These are phyloP conservation scores for Aspergillus sclerotioniger DNA, from an alignment of 495 filamentous ascomycete genomes.

Conservation along the genomic window DNA sequence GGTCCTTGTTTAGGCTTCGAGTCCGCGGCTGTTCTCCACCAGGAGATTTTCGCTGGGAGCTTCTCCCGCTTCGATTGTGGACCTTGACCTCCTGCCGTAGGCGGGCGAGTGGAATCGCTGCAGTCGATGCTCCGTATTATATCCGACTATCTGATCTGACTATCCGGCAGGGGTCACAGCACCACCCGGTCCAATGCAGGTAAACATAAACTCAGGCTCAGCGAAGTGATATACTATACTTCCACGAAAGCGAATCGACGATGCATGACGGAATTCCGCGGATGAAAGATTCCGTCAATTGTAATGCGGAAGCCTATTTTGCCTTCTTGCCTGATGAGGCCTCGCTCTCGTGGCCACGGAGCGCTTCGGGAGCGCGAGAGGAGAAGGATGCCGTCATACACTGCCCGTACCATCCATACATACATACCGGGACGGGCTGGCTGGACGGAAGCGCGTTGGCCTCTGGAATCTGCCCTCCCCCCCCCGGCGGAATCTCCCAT, in stretches of 20 bases:
- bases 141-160: constrained; percentile 28
- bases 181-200: not conserved
- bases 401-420: not conserved
- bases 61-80: constrained; percentile 52
- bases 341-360: constrained; percentile 5
- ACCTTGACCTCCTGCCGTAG: constrained; percentile 36
- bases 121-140: constrained; percentile 20
- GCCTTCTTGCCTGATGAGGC: not conserved
- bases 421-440: not conserved
- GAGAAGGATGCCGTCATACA: not conserved
- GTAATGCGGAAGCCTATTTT: not conserved
- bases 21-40: constrained; percentile 25
- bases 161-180: not conserved
- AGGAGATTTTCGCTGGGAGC: constrained; percentile 35
- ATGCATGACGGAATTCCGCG: not conserved
- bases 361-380: not conserved
- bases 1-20: constrained; percentile 10
- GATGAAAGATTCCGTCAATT: not conserved
- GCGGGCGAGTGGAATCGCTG: constrained; percentile 34
- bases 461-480: no score
- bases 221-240: not conserved
- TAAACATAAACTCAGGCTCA: not conserved
- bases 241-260: not conserved
- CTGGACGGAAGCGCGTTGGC: not conserved
- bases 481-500: no score